Evolutionary conservation across 2,329 filamentous ascomycete species (phyloP).

Genomic region (Penicillium sp.): DNA sequence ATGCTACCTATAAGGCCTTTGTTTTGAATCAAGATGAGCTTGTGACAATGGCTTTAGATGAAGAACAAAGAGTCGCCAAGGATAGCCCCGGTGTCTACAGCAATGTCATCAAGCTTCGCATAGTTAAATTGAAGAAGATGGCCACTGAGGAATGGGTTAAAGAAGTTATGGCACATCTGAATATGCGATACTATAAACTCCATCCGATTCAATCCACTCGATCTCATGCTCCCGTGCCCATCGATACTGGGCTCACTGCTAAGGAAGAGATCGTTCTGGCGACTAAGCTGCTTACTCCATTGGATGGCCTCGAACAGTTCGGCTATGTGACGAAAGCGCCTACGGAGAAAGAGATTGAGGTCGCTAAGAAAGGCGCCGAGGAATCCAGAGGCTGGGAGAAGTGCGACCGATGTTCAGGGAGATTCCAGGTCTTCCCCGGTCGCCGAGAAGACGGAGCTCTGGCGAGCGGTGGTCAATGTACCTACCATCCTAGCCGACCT

Average conservation of each 20-base stretch:
- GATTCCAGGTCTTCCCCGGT: slow-evolving; percentile 90
- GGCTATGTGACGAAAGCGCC: slow-evolving; percentile 73
- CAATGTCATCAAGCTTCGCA: slow-evolving; percentile 76
- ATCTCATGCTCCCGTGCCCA: slow-evolving; percentile 44
- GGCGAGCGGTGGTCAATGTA: slow-evolving; percentile 72
- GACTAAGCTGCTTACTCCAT: slow-evolving; percentile 57
- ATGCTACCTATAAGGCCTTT: slow-evolving; percentile 30
- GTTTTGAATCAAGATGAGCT: slow-evolving; percentile 43
- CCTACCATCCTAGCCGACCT: slow-evolving; percentile 70
- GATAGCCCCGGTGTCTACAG: slow-evolving; percentile 67
- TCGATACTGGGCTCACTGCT: slow-evolving; percentile 65
- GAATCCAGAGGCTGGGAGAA: slow-evolving; percentile 72
- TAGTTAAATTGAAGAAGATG: slow-evolving; percentile 74
- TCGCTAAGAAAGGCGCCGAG: slow-evolving; percentile 60
- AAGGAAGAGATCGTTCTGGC: slow-evolving; percentile 65
- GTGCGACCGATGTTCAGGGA: slow-evolving; percentile 77
- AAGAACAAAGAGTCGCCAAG: slow-evolving; percentile 70
- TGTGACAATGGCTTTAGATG: slow-evolving; percentile 46
- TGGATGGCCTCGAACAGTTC: slow-evolving; percentile 58
- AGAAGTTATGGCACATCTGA: slow-evolving; percentile 48
- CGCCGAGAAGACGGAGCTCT: slow-evolving; percentile 69
- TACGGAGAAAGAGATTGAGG: slow-evolving; percentile 59
- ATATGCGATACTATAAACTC: slow-evolving; percentile 35
- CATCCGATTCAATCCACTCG: slow-evolving; percentile 20
- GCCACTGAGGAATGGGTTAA: slow-evolving; percentile 64